Evolutionary conservation across 2,329 filamentous ascomycete genomes (phyloP).

Genomic region (Colletotrichum sp.): DNA sequence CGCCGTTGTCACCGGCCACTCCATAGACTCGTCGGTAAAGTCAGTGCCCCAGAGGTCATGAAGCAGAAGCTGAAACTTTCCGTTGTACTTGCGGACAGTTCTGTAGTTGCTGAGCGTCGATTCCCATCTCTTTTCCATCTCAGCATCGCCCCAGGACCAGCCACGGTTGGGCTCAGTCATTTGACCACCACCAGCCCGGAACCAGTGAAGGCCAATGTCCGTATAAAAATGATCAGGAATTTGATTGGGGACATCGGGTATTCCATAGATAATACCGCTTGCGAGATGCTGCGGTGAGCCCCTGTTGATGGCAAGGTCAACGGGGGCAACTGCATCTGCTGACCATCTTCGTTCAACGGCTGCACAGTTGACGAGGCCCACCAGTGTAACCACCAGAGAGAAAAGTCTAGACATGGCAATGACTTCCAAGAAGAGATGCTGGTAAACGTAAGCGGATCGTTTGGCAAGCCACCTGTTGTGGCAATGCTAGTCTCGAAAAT

Average conservation of each 20-base stretch:
- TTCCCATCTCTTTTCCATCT: not conserved
- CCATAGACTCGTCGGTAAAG: not conserved
- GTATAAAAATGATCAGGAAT: not conserved
- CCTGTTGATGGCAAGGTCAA: not conserved
- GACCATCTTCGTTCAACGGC: not conserved
- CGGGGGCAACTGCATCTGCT: not conserved
- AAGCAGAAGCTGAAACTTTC: not conserved
- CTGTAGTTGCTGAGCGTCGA: slow-evolving; percentile 1
- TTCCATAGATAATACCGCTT: not conserved
- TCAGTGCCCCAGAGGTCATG: not conserved
- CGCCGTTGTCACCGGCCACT: not conserved
- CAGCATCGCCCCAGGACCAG: not conserved
- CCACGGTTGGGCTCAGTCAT: not conserved
- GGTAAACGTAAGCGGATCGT: not conserved
- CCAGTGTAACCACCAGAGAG: not conserved
- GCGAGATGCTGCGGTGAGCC: not conserved
- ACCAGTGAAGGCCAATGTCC: not conserved
- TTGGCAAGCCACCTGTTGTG: no score
- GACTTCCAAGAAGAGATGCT: not conserved
- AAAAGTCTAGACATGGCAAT: not conserved
- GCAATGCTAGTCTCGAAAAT: not conserved
- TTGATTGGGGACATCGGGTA: not conserved
- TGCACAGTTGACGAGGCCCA: not conserved
- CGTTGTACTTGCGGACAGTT: not conserved
- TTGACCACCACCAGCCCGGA: not conserved